Evolutionary conservation across 257 asterid genomes (phyloP), one percentile per base, ranked within the genome.

Genomic region (Orobanche coerulescens): DNA sequence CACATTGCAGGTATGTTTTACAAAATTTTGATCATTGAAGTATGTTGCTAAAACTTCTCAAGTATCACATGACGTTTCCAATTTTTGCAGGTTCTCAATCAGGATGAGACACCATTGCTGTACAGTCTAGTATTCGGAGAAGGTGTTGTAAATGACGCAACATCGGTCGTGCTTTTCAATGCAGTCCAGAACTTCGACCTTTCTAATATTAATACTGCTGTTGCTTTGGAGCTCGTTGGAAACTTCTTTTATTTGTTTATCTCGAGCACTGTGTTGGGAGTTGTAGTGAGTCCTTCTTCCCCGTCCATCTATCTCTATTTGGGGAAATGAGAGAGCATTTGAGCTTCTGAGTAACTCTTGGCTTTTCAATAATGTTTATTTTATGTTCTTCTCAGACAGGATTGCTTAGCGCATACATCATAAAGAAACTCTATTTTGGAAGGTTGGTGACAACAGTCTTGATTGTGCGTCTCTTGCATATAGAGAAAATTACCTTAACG

Each of bases 51-150:
- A 30, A 60, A 58, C 26, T 42, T 53, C 60, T 63, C 61, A 20
- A 26, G 18, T 65, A 39, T 70, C 54, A 65, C 50, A 25, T 26
- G 31, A 48, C 70, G 55, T 44, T 53, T 73, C 16, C 53, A 43
- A 51, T 67, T 59, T n/a, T 25, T 82, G 65, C 80, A 93, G 98
- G 86, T 93, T 74, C 94, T 93, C 73, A 86, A 75, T 79, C 97
- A 93, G 75, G 98, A 93, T 49, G 98, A 93, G 71, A 93, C 98
- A 37, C 98, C 98, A 64, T 76, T 93, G 71, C 76, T 93, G 42
- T 93, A 93, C 85, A 93, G 98, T 81, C 82, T 93, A 14, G 98
- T 93, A 34, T 92, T 92, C 44, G 98, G 98, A 71, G 98, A 92
- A 84, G 97, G 98, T 10, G 98, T 92, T 22, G 98, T 93, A 51